A percentile compares a stretch with the other conserved stretches of the same genome.
Conservation (phyloP, 805 yeast genomes). For the Pichia nanzhaoensis region DNA sequence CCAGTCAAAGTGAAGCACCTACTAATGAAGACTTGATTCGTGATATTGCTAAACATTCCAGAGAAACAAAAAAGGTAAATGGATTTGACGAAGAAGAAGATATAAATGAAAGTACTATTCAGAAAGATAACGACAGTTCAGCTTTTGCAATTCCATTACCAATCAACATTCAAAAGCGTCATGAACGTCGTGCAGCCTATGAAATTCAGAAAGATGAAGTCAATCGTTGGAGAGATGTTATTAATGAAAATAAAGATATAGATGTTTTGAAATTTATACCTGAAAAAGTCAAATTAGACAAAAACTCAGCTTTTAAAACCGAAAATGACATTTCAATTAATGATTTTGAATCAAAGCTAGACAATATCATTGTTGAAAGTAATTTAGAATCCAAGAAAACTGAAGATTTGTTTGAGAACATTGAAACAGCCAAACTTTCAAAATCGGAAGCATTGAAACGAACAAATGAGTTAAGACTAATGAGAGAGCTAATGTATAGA, state of each 20-base stretch:
- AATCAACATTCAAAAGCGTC: conserved; percentile 72
- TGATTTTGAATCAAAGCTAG: conserved; percentile 63
- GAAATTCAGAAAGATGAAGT: conserved; percentile 84
- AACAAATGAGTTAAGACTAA: conserved; percentile 74
- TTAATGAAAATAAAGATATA: conserved; percentile 71
- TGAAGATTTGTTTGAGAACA: conserved; percentile 80
- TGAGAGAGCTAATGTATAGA: conserved; percentile 95
- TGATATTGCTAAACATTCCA: conserved; percentile 38
- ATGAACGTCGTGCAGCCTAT: conserved; percentile 85
- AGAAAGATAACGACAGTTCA: conserved; percentile 8
- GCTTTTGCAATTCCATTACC: conserved; percentile 80
- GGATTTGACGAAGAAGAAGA: conserved; percentile 18
- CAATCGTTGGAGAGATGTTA: conserved; percentile 80
- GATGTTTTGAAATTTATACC: conserved; percentile 64
- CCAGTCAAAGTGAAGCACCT: conserved; percentile 16
- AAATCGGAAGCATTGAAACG: conserved; percentile 73
- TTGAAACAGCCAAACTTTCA: conserved; percentile 73
- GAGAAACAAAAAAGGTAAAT: not conserved
- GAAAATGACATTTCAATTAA: conserved; percentile 42
- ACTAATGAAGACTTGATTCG: conserved; percentile 34
- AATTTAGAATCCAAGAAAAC: conserved; percentile 64
- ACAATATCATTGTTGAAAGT: conserved; percentile 54
- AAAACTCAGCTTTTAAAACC: conserved; percentile 46
- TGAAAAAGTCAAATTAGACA: conserved; percentile 46
- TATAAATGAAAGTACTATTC: conserved; percentile 14